phyloP scores from a whole-genome alignment of 139 green algal species.

The Nannochloris sp. region DNA sequence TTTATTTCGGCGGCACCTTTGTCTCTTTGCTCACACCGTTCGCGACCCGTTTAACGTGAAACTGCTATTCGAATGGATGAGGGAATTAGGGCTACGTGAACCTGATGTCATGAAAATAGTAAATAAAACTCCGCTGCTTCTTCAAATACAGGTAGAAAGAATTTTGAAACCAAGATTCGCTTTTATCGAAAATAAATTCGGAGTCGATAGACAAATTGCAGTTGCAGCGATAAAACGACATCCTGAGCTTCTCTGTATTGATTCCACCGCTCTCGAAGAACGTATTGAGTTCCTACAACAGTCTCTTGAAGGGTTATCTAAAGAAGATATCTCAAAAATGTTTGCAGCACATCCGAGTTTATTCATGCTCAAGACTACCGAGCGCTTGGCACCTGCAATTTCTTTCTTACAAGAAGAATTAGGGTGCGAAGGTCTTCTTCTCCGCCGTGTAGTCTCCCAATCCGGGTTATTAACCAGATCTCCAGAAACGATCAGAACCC shows the following conservation, averaged over 20 bases:
- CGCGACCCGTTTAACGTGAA: conserved; percentile 16
- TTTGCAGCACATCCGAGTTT: not conserved
- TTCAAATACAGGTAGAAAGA: conserved; percentile 13
- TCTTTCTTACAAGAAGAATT: not conserved
- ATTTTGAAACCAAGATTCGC: conserved; percentile 21
- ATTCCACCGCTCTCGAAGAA: not conserved
- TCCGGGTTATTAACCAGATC: conserved; percentile 3
- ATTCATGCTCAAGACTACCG: not conserved
- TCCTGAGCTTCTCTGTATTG: conserved; percentile 15
- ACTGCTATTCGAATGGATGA: conserved; percentile 25
- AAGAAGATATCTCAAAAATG: not conserved
- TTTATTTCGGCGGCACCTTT: conserved; percentile 10
- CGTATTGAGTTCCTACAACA: conserved; percentile 1
- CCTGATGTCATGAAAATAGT: conserved; percentile 2
- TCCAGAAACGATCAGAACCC: conserved; percentile 13
- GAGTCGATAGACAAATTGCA: not conserved
- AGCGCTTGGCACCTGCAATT: not conserved
- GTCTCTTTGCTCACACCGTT: conserved; percentile 13
- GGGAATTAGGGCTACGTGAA: conserved; percentile 5
- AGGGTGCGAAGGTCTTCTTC: not conserved
- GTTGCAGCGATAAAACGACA: not conserved
- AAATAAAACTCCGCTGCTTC: conserved; percentile 8
- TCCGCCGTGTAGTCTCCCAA: conserved; percentile 5
- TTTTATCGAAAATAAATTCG: not conserved
- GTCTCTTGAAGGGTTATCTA: not conserved